Evolutionary conservation across 805 yeast genomes (phyloP).

Genomic region (Candida jianshihensis): DNA sequence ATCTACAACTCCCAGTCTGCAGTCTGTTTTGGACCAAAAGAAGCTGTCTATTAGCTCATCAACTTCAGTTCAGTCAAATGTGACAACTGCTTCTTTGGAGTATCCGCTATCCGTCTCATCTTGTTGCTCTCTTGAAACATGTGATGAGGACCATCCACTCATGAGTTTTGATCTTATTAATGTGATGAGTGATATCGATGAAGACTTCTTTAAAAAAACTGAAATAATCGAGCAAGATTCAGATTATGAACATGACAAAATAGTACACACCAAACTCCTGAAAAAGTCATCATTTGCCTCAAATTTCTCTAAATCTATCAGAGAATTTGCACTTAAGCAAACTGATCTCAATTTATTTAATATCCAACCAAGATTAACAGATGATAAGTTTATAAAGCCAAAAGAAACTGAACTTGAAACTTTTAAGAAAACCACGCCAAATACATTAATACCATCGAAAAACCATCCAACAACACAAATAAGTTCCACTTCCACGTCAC

Average conservation of each 20-base stretch:
- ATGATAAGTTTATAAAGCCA: constrained; percentile 11
- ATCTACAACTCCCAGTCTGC: constrained; percentile 20
- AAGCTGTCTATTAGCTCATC: neutral
- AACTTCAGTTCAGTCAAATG: constrained; percentile 2
- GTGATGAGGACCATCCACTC: constrained; percentile 16
- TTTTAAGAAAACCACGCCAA: constrained; percentile 17
- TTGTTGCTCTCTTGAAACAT: constrained; percentile 6
- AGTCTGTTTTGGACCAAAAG: constrained; percentile 3
- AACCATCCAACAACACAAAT: constrained; percentile 1
- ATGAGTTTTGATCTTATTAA: constrained; percentile 4
- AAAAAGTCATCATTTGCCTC: constrained; percentile 17
- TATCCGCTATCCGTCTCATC: too few species aligned
- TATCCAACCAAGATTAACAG: constrained; percentile 22
- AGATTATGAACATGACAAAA: neutral
- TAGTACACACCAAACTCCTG: neutral
- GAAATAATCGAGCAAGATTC: constrained; percentile 3
- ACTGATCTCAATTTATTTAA: constrained; percentile 16
- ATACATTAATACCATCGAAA: constrained; percentile 2
- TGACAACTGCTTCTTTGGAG: too few species aligned
- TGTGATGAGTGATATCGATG: constrained; percentile 17
- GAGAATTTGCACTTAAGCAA: constrained; percentile 11
- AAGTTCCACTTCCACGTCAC: constrained; percentile 1
- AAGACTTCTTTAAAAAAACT: constrained; percentile 13
- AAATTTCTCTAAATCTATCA: constrained; percentile 14
- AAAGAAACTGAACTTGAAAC: constrained; percentile 21